Percentiles rank a stretch among this genome's conserved stretches.
Evolutionary conservation across 2,329 filamentous ascomycete species (phyloP).

Genomic region (Aureobasidium sp.): DNA sequence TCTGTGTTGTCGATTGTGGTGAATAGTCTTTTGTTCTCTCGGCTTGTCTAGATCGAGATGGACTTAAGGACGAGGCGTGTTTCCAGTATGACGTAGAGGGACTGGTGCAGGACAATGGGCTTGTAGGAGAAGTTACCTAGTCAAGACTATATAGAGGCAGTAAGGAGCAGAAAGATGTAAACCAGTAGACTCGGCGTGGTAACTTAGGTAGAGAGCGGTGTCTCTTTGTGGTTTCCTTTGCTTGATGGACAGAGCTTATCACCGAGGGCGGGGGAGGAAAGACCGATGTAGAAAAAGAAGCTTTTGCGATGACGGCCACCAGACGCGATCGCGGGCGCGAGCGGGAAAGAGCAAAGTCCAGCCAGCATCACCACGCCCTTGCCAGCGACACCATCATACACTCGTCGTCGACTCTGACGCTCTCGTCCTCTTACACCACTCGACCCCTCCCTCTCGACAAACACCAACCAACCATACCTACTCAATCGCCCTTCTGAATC

Average conservation of each 20-base stretch:
- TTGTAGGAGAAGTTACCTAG: neutral
- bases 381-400: neutral
- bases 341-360: neutral
- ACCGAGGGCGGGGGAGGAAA: neutral
- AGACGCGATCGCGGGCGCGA: neutral
- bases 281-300: neutral
- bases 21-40: too few species aligned
- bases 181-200: neutral
- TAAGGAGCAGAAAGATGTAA: neutral
- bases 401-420: neutral
- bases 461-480: neutral
- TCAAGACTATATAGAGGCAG: neutral
- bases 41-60: neutral
- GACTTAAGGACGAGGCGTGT: neutral
- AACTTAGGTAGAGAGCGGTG: neutral
- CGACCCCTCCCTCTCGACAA: neutral
- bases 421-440: neutral
- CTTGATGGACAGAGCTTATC: neutral
- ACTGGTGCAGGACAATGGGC: neutral
- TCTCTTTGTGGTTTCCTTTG: neutral
- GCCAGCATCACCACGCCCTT: neutral
- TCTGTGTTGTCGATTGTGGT: too few species aligned
- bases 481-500: neutral
- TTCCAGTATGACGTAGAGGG: neutral
- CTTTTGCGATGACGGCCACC: neutral